Conservation (phyloP, 371 early-diverging fungal species). For the Amoeboaphelidium protococcarum region DNA sequence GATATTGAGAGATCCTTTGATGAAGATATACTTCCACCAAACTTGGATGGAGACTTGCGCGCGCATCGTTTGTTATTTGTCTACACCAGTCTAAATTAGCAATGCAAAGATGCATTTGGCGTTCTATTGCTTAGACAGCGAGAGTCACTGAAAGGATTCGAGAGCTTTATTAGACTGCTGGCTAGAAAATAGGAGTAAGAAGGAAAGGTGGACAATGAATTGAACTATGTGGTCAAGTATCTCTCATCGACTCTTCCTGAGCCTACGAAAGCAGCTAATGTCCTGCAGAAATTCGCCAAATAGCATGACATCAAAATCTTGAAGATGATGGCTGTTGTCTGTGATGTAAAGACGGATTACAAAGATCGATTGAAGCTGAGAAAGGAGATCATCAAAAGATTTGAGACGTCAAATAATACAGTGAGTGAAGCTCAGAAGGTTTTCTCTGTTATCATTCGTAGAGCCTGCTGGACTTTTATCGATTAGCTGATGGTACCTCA, state of each 20-base stretch:
- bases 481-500: too few relatives aligned
- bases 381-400: not conserved
- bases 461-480: too few relatives aligned
- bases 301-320: not conserved
- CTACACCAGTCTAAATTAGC: not conserved
- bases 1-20: not conserved
- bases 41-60: not conserved
- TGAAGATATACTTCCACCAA: not conserved
- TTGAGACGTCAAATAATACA: not conserved
- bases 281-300: not conserved
- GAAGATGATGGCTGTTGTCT: not conserved
- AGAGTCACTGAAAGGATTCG: not conserved
- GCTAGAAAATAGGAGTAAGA: not conserved
- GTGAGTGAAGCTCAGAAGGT: too few relatives aligned
- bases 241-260: not conserved
- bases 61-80: not conserved
- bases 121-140: not conserved
- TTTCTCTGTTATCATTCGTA: too few relatives aligned
- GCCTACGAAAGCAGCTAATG: not conserved
- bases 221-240: not conserved
- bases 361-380: not conserved
- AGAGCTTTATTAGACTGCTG: not conserved
- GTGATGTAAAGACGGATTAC: not conserved
- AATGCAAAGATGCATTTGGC: not conserved
- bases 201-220: not conserved